A percentile compares a stretch with the other conserved stretches of the same genome.
Evolutionary conservation across 371 early-diverging fungal species (phyloP).

Genomic region (Basidiobolus meristosporus): DNA sequence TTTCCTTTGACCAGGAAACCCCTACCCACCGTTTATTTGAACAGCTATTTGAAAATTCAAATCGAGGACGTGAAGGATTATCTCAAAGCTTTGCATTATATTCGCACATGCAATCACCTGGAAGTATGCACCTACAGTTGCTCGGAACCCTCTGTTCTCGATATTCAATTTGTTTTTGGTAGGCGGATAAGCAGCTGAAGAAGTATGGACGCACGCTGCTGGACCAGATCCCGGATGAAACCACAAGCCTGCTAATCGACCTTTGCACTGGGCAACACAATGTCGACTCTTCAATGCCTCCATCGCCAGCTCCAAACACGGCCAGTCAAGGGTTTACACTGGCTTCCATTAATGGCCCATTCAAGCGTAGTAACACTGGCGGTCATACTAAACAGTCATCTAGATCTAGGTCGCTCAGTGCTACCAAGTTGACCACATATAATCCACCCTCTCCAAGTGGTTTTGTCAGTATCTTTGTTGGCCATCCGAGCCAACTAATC

Average conservation of each 20-base stretch:
- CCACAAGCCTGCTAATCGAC: constrained; percentile 59
- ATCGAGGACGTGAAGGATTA: constrained; percentile 79
- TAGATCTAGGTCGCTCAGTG: neutral
- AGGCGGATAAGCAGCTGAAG: constrained; percentile 37
- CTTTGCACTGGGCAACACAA: constrained; percentile 37
- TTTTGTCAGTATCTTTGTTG: constrained; percentile 58
- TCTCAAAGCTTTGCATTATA: constrained; percentile 43
- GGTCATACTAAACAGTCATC: neutral
- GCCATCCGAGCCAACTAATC: constrained; percentile 45
- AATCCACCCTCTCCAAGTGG: constrained; percentile 26
- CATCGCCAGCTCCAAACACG: neutral
- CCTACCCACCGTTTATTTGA: neutral
- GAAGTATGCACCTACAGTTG: constrained; percentile 13
- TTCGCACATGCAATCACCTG: constrained; percentile 26
- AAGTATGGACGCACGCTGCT: constrained; percentile 63
- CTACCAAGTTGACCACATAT: constrained; percentile 8
- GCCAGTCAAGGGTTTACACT: constrained; percentile 6
- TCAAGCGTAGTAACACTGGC: neutral
- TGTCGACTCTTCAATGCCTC: neutral
- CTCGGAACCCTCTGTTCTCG: neutral
- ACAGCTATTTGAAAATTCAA: constrained; percentile 35
- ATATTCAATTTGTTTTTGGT: neutral
- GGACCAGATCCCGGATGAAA: constrained; percentile 46
- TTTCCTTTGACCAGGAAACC: neutral
- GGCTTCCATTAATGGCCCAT: constrained; percentile 1